phyloP scores from a whole-genome alignment of 1,284 basidiomycete species.

The Meira nashicola region DNA sequence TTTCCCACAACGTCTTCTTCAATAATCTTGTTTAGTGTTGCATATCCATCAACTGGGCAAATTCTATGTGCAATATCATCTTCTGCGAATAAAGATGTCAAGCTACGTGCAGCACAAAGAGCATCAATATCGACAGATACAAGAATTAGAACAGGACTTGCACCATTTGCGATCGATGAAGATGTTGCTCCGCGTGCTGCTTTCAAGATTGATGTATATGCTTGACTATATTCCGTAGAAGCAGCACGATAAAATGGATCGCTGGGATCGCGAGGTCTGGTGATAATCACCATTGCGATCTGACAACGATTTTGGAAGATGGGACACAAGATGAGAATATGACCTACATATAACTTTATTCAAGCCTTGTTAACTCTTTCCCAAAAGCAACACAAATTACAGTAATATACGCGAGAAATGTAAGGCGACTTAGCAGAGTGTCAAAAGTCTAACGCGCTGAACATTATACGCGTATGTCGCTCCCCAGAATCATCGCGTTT shows the following conservation, averaged over 20 bases:
- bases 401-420: no score
- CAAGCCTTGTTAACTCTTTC: no score
- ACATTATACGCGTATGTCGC: no score
- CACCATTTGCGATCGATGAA: slow-evolving; percentile 20
- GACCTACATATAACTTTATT: no score
- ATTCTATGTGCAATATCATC: slow-evolving; percentile 89
- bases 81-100: slow-evolving; percentile 81
- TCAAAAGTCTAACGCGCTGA: no score
- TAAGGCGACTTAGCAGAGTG: no score
- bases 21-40: slow-evolving; percentile 65
- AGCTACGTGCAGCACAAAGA: slow-evolving; percentile 79
- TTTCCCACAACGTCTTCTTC: slow-evolving; percentile 65
- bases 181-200: slow-evolving; percentile 22
- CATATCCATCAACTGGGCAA: slow-evolving; percentile 83
- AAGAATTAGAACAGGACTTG: slow-evolving; percentile 65
- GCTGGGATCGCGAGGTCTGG: slow-evolving; percentile 26
- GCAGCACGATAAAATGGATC: slow-evolving; percentile 15
- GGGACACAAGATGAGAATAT: no score
- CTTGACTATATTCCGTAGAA: slow-evolving; percentile 34
- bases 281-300: slow-evolving; percentile 21
- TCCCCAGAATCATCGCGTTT: no score
- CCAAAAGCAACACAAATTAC: no score
- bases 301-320: no score
- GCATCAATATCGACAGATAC: slow-evolving; percentile 85
- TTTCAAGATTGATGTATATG: slow-evolving; percentile 35